Conservation (phyloP, 495 filamentous ascomycete species). For the Pseudotulostoma volvatum region DNA sequence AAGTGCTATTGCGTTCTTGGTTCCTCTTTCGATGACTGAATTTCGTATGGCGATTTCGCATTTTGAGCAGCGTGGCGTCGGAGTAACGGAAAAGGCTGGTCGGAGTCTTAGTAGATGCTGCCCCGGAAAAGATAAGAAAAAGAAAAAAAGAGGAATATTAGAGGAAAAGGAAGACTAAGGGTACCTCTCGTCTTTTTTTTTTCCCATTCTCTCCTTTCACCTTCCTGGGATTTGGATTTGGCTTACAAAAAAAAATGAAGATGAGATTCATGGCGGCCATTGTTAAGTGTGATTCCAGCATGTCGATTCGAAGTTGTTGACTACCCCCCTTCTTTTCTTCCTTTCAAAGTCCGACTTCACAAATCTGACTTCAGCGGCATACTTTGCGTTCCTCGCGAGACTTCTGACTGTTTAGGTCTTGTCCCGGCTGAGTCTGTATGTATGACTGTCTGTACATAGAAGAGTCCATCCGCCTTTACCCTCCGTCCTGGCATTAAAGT, state of each 20-base stretch:
- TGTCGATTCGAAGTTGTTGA: neutral
- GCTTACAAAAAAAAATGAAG: conserved; percentile 5
- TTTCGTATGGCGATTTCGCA: neutral
- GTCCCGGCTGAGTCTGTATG: too few relatives aligned
- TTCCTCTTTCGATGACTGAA: neutral
- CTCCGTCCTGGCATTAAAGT: too few relatives aligned
- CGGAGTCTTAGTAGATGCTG: neutral
- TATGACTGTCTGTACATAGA: too few relatives aligned
- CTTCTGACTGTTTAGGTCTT: too few relatives aligned
- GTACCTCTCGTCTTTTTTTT: too few relatives aligned
- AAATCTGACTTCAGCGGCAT: too few relatives aligned
- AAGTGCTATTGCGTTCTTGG: neutral
- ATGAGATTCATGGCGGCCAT: conserved; percentile 1
- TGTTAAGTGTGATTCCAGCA: neutral
- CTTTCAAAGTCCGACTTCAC: too few relatives aligned
- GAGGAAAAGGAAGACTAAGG: conserved; percentile 5
- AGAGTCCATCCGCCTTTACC: too few relatives aligned
- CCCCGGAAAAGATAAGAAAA: neutral
- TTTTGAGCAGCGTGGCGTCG: neutral
- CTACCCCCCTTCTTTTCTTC: too few relatives aligned
- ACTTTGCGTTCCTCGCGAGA: too few relatives aligned
- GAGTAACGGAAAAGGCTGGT: neutral
- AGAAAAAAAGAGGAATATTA: neutral
- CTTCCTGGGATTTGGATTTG: too few relatives aligned
- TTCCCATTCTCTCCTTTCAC: too few relatives aligned